Evolutionary conservation across 768 basidiomycete genomes (phyloP).

Genomic region (Collybia sordida): DNA sequence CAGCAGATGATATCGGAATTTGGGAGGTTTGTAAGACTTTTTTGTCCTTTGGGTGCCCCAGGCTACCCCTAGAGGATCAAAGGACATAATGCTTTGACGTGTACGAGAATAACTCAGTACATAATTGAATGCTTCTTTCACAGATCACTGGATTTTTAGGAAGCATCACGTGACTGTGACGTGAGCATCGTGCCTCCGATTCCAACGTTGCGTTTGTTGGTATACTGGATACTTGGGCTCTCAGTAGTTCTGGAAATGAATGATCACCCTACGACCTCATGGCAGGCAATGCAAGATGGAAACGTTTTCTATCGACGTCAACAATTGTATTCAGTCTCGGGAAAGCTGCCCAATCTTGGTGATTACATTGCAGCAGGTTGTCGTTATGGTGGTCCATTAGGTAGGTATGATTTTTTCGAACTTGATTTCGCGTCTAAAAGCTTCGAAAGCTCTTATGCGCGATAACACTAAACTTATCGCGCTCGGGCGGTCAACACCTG

Average conservation of each 20-base stretch:
- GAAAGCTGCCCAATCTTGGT: slow-evolving; percentile 72
- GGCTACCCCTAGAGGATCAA: no score
- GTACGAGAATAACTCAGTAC: no score
- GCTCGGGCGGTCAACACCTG: slow-evolving; percentile 55
- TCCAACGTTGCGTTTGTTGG: background rate
- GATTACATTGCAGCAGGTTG: slow-evolving; percentile 84
- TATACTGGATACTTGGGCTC: slow-evolving; percentile 16
- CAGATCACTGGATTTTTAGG: no score
- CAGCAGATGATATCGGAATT: no score
- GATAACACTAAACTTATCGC: slow-evolving; percentile 80
- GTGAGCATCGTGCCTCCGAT: background rate
- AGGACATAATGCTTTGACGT: no score
- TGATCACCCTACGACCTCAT: slow-evolving; percentile 78
- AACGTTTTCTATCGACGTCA: slow-evolving; percentile 86
- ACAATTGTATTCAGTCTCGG: slow-evolving; percentile 80
- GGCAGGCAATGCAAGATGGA: slow-evolving; percentile 90
- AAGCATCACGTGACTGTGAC: no score
- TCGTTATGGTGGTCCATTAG: slow-evolving; percentile 86
- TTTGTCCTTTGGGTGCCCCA: no score
- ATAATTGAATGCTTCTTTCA: no score
- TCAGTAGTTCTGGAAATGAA: slow-evolving; percentile 25
- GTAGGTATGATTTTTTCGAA: slow-evolving; percentile 37
- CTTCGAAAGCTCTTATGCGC: slow-evolving; percentile 74
- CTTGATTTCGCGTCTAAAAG: background rate
- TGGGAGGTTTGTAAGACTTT: no score